Evolutionary conservation across 768 basidiomycete genomes (phyloP).

Genomic region (Chalciporus piperatus): DNA sequence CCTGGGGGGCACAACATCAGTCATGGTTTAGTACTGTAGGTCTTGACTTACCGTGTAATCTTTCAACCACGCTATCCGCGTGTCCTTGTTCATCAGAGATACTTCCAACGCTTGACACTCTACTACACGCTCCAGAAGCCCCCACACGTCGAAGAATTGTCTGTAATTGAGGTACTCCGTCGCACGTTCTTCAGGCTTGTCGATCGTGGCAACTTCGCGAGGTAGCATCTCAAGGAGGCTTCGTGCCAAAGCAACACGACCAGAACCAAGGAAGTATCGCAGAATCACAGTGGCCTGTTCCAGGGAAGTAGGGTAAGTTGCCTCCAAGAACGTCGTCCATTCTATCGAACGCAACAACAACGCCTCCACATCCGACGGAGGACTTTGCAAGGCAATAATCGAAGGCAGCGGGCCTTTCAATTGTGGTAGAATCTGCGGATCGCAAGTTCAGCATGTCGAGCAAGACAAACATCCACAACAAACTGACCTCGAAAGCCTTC

Average conservation of each 20-base stretch:
- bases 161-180: constrained; percentile 78
- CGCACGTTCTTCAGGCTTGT: constrained; percentile 67
- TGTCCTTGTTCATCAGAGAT: constrained; percentile 57
- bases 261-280: constrained; percentile 86
- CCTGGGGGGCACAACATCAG: constrained; percentile 32
- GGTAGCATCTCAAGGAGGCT: constrained; percentile 60
- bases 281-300: constrained; percentile 86
- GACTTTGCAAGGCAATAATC: constrained; percentile 53
- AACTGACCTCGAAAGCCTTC: constrained; percentile 58
- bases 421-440: constrained; percentile 47
- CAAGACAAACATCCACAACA: constrained; percentile 11
- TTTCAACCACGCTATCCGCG: constrained; percentile 55
- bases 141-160: constrained; percentile 78
- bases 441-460: constrained; percentile 6
- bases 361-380: constrained; percentile 55
- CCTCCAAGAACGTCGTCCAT: constrained; percentile 81
- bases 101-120: constrained; percentile 59
- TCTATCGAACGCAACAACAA: constrained; percentile 85
- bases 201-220: constrained; percentile 55
- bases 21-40: not conserved
- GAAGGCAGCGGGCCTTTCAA: constrained; percentile 59
- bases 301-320: constrained; percentile 75
- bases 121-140: constrained; percentile 56
- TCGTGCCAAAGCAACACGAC: constrained; percentile 68
- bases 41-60: constrained; percentile 53